Conservation (phyloP, 345 rosid species). For the Acer campestre region DNA sequence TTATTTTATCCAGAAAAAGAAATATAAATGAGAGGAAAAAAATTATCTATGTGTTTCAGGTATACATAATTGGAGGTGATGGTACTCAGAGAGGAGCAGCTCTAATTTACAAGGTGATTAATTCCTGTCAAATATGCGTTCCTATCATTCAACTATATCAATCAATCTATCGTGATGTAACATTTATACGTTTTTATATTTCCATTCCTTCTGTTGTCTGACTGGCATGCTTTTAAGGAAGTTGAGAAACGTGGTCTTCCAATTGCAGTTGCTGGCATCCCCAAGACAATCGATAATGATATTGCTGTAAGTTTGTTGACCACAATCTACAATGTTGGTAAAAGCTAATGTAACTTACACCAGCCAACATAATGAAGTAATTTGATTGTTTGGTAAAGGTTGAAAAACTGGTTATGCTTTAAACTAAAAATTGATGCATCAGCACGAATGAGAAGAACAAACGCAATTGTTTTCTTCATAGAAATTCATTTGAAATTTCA, state of each 20-base stretch:
- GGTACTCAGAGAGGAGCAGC: constrained; percentile 93
- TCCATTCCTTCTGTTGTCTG: constrained; percentile 9
- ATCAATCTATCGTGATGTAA: background rate
- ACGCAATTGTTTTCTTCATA: background rate
- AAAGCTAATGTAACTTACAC: constrained; percentile 3
- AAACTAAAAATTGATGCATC: background rate
- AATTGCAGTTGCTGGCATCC: constrained; percentile 87
- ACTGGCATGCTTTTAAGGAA: constrained; percentile 57
- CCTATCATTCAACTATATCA: background rate
- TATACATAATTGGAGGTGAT: constrained; percentile 94
- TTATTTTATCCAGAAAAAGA: background rate
- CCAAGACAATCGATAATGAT: constrained; percentile 92
- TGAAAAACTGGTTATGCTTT: background rate
- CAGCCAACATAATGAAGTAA: background rate
- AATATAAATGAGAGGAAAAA: background rate
- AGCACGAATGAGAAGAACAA: background rate
- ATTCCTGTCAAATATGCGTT: background rate
- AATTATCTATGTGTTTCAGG: constrained; percentile 43
- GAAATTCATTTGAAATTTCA: constrained; percentile 2
- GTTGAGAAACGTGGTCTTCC: constrained; percentile 82
- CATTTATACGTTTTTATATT: background rate
- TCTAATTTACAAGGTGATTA: constrained; percentile 68
- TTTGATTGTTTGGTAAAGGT: background rate
- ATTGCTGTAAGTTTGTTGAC: constrained; percentile 63
- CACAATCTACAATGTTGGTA: constrained; percentile 11